Conservation (phyloP, 176 grass and related monocot genomes). For the Triticum monococcum region DNA sequence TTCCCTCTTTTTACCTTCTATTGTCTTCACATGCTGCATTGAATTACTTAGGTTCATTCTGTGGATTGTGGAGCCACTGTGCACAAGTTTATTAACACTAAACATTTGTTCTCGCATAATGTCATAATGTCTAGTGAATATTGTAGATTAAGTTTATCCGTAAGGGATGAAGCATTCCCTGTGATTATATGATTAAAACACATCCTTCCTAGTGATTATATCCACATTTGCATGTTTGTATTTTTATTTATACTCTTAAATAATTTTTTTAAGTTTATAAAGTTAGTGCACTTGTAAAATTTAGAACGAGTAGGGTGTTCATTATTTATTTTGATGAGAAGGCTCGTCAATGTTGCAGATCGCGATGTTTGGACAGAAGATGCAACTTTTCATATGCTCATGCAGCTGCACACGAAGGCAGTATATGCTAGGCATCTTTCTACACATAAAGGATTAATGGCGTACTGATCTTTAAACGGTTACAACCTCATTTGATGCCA, state of each 20-base stretch:
- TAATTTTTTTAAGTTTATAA: not conserved
- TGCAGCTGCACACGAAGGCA: not conserved
- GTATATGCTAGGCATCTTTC: not conserved
- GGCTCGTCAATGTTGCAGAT: not conserved
- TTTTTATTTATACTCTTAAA: not conserved
- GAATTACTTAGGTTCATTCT: not conserved
- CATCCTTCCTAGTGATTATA: not conserved
- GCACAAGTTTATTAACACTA: not conserved
- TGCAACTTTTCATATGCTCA: not conserved
- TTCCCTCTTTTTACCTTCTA: constrained; percentile 1
- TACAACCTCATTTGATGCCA: constrained; percentile 1
- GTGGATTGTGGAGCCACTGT: not conserved
- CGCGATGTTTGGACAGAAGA: not conserved
- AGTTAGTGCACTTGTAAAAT: not conserved
- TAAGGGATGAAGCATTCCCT: not conserved
- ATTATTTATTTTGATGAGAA: not conserved
- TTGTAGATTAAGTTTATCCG: not conserved
- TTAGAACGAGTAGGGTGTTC: not conserved
- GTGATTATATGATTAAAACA: not conserved
- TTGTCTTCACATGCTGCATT: constrained; percentile 20
- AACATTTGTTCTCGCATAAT: not conserved
- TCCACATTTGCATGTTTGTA: not conserved
- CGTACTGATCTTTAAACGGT: not conserved
- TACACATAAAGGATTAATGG: not conserved
- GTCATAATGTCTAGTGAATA: not conserved